Evolutionary conservation across 129 eudicot species (phyloP), one percentile per base, ranked within the genome.

Genomic region (Artemisia argyi): DNA sequence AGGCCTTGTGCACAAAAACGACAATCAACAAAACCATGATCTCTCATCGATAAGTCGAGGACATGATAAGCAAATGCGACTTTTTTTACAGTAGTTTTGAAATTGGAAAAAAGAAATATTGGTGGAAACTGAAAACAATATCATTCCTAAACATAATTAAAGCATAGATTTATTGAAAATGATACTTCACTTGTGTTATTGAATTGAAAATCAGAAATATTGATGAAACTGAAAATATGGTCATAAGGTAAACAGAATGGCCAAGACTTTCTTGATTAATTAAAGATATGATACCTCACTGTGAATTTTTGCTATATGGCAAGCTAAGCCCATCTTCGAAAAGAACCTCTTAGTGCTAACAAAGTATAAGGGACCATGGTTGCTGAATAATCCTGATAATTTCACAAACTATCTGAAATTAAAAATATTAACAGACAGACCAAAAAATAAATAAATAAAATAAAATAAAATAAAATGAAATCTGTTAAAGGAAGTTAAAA

Each of bases 291-390:
- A 50, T 89, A 93, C 98, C 97, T 93, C 98, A 69, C 98, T 93
- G 62, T 93, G 97, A 72, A 93, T 87, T 81, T 93, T 93, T 54
- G 98, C 98, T 62, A 89, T 89, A 61, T 93, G 98, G 85, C 98
- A 93, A 72, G 96, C 97, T 46, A 93, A 87, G 55, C 98, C 97
- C 98, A 90, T 93, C 85, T 86, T 89, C 70, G 98, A 93, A 79
- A 90, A 93, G 83, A 84, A 85, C 73, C 78, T 78, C 86, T 93
- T 93, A 72, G 88, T 82, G 86, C 89, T 83, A 65, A 90, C 98
- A 81, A 93, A 93, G 79, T 93, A 93, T 65, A 93, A 77, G 50
- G 98, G 98, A 54, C 98, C 97, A 71, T 89, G 97, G 81, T 93
- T 93, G 85, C 98, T 93, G 61, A 93, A 89, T 68, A 93, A 85